Conservation (phyloP, 805 yeast genomes). For the Cyberlindnera petersonii region DNA sequence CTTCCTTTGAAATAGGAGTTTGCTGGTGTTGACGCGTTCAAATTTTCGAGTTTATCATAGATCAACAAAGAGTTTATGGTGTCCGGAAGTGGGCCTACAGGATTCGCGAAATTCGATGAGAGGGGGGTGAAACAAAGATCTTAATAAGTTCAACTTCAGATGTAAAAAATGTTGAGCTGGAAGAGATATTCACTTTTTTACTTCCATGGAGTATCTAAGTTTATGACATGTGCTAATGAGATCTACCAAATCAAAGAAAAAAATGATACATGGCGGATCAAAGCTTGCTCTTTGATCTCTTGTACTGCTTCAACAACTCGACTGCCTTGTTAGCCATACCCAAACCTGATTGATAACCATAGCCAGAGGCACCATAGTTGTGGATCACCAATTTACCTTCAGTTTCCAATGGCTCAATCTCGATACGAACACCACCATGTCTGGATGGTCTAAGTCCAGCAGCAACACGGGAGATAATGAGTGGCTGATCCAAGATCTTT, state of each 20-base stretch:
- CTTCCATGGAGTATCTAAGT: too few relatives aligned
- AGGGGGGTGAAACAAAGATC: too few relatives aligned
- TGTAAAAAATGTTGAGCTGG: too few relatives aligned
- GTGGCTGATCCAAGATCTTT: slow-evolving; percentile 39
- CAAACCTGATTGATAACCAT: slow-evolving; percentile 63
- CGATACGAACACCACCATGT: slow-evolving; percentile 72
- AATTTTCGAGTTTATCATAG: slow-evolving; percentile 2
- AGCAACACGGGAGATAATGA: slow-evolving; percentile 57
- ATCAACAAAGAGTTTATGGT: slow-evolving; percentile 1
- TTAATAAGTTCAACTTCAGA: too few relatives aligned
- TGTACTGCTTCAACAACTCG: slow-evolving; percentile 22
- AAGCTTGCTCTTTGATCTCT: too few relatives aligned
- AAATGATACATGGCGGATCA: too few relatives aligned
- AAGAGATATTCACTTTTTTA: too few relatives aligned
- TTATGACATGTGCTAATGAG: too few relatives aligned
- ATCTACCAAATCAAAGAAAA: too few relatives aligned
- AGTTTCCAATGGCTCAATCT: slow-evolving; percentile 39
- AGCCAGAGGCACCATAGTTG: slow-evolving; percentile 68
- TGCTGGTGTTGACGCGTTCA: slow-evolving; percentile 2
- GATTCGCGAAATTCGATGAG: too few relatives aligned
- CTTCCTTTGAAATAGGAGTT: background rate
- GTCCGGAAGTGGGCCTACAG: slow-evolving; percentile 1
- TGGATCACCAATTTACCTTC: slow-evolving; percentile 51
- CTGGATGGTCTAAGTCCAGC: slow-evolving; percentile 78
- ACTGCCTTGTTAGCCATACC: slow-evolving; percentile 57